phyloP scores from a whole-genome alignment of 116 monocot species.

The Thalassia testudinum region DNA sequence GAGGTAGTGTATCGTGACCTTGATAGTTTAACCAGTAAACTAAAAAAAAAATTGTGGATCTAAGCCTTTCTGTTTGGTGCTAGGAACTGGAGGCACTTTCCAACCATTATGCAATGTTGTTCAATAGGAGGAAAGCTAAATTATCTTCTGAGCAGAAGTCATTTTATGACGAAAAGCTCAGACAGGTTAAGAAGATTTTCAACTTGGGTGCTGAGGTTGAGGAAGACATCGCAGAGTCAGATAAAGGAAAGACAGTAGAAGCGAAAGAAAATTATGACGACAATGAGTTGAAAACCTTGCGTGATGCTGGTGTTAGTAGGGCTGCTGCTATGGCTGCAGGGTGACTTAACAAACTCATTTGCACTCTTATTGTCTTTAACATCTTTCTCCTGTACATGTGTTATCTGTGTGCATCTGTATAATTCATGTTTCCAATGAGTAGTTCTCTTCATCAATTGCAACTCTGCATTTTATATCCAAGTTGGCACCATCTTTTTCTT shows the following conservation, averaged over 20 bases:
- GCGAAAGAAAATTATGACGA: slow-evolving; percentile 12
- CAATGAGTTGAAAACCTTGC: slow-evolving; percentile 61
- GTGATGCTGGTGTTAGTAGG: slow-evolving; percentile 68
- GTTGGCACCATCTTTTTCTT: too few species aligned
- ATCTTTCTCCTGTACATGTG: too few species aligned
- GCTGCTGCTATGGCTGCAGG: slow-evolving; percentile 91
- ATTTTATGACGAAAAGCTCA: slow-evolving; percentile 66
- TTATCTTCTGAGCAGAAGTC: slow-evolving; percentile 59
- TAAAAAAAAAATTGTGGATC: too few species aligned
- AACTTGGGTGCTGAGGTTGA: slow-evolving; percentile 33
- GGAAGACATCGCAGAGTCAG: slow-evolving; percentile 30
- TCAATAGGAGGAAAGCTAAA: slow-evolving; percentile 79
- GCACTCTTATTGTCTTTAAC: too few species aligned
- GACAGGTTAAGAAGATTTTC: slow-evolving; percentile 61
- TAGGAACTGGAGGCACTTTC: slow-evolving; percentile 91
- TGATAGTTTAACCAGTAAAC: too few species aligned
- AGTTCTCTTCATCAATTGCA: too few species aligned
- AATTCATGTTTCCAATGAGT: too few species aligned
- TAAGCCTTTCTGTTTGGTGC: slow-evolving; percentile 6
- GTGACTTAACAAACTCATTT: slow-evolving; percentile 17
- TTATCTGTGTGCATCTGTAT: too few species aligned
- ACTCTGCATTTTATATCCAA: too few species aligned
- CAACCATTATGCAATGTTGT: slow-evolving; percentile 67
- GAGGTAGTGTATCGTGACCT: slow-evolving; percentile 22
- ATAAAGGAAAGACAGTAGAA: slow-evolving; percentile 65